These are phyloP conservation scores for Geoglossum glabrum DNA, from an alignment of 495 filamentous ascomycete species.

Conservation along the genomic window DNA sequence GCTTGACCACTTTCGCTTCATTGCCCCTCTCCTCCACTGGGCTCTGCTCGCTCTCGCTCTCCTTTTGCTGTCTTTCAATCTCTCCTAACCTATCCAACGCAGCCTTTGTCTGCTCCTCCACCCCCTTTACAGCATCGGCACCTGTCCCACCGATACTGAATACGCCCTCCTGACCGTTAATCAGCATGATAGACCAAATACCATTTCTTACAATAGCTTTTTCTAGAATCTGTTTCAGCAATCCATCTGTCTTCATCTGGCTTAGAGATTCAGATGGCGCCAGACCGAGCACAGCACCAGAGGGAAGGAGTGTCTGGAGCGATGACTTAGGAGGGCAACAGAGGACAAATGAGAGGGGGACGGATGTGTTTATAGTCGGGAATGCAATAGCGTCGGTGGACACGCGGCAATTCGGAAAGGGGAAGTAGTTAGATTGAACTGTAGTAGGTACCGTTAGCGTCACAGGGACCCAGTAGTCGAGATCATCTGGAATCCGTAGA, in stretches of 20 bases:
- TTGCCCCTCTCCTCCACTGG: neutral
- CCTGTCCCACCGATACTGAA: conserved; percentile 18
- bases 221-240: conserved; percentile 14
- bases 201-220: conserved; percentile 11
- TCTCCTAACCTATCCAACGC: conserved; percentile 12
- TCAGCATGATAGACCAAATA: conserved; percentile 16
- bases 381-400: conserved; percentile 15
- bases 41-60: neutral
- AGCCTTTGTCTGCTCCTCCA: conserved; percentile 10
- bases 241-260: conserved; percentile 9
- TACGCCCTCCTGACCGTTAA: conserved; percentile 16
- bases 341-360: conserved; percentile 14
- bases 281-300: conserved; percentile 16
- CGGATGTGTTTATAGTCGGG: conserved; percentile 12
- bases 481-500: too few relatives aligned
- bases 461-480: neutral
- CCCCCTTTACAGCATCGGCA: conserved; percentile 10
- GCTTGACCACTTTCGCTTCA: neutral
- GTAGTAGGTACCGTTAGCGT: neutral
- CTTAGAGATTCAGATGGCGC: conserved; percentile 15
- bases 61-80: conserved; percentile 4
- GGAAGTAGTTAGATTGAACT: conserved; percentile 11
- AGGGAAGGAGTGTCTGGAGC: conserved; percentile 12
- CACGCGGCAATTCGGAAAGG: conserved; percentile 13
- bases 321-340: conserved; percentile 16